phyloP scores from a whole-genome alignment of 129 eudicot genomes.

The Pittosporum tobira region DNA sequence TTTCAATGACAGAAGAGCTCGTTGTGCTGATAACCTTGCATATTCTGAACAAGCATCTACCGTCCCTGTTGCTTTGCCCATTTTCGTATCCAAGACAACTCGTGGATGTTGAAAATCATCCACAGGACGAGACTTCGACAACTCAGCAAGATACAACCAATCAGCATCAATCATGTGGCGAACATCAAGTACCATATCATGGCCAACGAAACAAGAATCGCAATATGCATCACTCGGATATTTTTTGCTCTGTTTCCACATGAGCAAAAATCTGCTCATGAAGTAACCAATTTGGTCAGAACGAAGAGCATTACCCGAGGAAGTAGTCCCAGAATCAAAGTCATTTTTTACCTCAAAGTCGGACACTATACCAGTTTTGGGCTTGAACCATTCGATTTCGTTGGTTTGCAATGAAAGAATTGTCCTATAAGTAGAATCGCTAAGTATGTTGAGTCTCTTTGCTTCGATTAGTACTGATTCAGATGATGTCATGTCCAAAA shows the following conservation, averaged over 20 bases:
- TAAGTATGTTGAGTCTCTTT: conserved; percentile 43
- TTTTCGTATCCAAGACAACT: neutral
- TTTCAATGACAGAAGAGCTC: conserved; percentile 45
- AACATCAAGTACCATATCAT: conserved; percentile 35
- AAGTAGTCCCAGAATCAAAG: conserved; percentile 10
- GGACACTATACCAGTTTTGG: conserved; percentile 20
- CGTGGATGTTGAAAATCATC: conserved; percentile 14
- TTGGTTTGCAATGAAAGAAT: conserved; percentile 38
- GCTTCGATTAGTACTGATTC: conserved; percentile 57
- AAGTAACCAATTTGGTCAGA: conserved; percentile 58
- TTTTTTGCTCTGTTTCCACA: conserved; percentile 29
- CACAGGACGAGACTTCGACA: conserved; percentile 26
- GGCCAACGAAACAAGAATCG: conserved; percentile 31
- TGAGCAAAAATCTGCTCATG: conserved; percentile 67
- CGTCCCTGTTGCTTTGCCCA: conserved; percentile 1
- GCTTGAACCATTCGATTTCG: conserved; percentile 46
- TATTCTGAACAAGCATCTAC: conserved; percentile 16
- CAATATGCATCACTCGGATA: conserved; percentile 16
- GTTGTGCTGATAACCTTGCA: conserved; percentile 33
- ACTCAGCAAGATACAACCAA: conserved; percentile 69
- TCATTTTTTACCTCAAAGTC: conserved; percentile 17
- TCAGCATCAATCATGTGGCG: conserved; percentile 81
- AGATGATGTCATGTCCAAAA: conserved; percentile 40
- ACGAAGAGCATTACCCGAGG: conserved; percentile 25
- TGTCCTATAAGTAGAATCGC: conserved; percentile 40